phyloP scores from a whole-genome alignment of 176 grass and related monocot genomes.

The Oryza australiensis region DNA sequence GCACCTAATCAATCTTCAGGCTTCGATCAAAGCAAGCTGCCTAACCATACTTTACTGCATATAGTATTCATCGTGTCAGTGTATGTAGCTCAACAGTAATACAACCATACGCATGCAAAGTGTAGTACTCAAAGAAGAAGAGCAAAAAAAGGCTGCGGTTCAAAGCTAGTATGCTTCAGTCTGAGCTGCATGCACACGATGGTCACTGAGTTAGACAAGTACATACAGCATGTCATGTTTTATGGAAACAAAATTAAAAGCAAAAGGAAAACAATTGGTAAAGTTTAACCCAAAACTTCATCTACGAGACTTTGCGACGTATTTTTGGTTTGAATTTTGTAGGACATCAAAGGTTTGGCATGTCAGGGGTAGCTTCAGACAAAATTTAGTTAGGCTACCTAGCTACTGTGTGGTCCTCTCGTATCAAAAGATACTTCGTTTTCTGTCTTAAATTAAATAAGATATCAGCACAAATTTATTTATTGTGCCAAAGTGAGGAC shows the following conservation, averaged over 20 bases:
- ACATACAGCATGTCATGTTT: too few relatives aligned
- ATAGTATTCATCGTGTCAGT: not conserved
- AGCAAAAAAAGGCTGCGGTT: not conserved
- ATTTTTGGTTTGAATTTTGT: not conserved
- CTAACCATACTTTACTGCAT: conserved; percentile 4
- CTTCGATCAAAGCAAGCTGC: not conserved
- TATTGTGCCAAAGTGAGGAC: not conserved
- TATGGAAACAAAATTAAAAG: not conserved
- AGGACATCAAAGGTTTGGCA: not conserved
- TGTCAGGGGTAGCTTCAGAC: not conserved
- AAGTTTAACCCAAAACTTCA: not conserved
- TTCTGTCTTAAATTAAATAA: not conserved
- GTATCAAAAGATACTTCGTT: not conserved
- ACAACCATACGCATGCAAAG: not conserved
- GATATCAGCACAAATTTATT: not conserved
- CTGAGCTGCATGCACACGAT: not conserved
- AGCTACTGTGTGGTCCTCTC: not conserved
- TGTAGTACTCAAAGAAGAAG: not conserved
- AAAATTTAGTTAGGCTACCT: not conserved
- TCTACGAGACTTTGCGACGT: not conserved
- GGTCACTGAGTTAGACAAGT: too few relatives aligned
- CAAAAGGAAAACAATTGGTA: not conserved
- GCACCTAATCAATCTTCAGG: not conserved
- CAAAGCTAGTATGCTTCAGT: not conserved
- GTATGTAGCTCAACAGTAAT: not conserved